These are phyloP conservation scores for Annulohypoxylon moriforme DNA, from an alignment of 495 filamentous ascomycete species.

Conservation along the genomic window DNA sequence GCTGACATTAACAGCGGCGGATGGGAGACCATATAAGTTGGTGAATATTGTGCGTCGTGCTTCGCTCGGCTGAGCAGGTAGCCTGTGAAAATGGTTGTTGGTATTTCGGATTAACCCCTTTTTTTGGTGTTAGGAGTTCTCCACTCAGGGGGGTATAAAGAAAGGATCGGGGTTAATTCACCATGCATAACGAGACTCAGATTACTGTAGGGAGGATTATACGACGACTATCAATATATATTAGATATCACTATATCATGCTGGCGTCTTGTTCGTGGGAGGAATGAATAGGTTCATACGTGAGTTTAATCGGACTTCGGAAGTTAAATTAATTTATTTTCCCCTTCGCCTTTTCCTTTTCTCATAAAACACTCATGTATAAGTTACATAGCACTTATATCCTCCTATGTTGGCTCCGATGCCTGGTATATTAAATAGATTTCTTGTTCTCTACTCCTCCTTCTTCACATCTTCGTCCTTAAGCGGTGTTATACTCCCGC, in stretches of 20 bases:
- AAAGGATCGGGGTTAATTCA: neutral
- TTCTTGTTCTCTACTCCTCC: constrained; percentile 34
- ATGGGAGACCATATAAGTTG: constrained; percentile 85
- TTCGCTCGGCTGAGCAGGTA: neutral
- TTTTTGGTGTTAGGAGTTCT: constrained; percentile 3
- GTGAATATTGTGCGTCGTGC: neutral
- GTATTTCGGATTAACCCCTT: neutral
- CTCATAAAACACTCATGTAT: neutral
- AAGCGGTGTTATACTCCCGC: constrained; percentile 30
- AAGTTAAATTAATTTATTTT: neutral
- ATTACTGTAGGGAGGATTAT: constrained; percentile 4
- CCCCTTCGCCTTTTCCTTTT: neutral
- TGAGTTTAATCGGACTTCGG: neutral
- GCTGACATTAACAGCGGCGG: constrained; percentile 95
- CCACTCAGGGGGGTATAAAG: neutral
- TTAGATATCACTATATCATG: neutral
- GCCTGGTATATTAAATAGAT: neutral
- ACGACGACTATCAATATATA: constrained; percentile 13
- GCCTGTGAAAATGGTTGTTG: neutral
- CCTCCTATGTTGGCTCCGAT: neutral
- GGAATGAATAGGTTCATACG: neutral
- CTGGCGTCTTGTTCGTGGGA: neutral
- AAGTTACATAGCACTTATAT: neutral
- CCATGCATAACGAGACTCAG: neutral
- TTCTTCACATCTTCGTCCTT: constrained; percentile 49